These are phyloP conservation scores for Pythium sp. DNA, from an alignment of 352 stramenopile genomes.

Conservation along the genomic window DNA sequence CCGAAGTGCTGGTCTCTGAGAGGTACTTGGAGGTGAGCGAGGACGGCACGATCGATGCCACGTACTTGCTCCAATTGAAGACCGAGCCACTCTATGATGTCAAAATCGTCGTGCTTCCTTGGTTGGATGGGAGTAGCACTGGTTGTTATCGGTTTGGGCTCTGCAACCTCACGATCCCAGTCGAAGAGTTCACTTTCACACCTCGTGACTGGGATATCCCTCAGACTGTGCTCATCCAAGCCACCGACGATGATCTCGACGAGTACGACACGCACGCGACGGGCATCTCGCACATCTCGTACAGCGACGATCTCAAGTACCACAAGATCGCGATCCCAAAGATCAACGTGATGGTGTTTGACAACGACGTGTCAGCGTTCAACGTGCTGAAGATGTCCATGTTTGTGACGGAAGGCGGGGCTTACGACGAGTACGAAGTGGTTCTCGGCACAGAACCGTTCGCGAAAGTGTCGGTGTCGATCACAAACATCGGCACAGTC, in stretches of 20 bases:
- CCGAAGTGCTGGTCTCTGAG: slow-evolving; percentile 58
- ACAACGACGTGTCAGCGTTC: slow-evolving; percentile 65
- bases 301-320: slow-evolving; percentile 70
- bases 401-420: slow-evolving; percentile 43
- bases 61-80: slow-evolving; percentile 52
- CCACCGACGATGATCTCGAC: slow-evolving; percentile 66
- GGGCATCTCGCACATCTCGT: slow-evolving; percentile 67
- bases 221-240: slow-evolving; percentile 48
- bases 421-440: slow-evolving; percentile 46
- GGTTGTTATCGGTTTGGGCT: slow-evolving; percentile 71
- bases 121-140: slow-evolving; percentile 54
- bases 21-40: slow-evolving; percentile 53
- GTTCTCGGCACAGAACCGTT: slow-evolving; percentile 64
- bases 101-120: slow-evolving; percentile 59
- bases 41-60: slow-evolving; percentile 34
- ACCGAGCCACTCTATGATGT: slow-evolving; percentile 64
- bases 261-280: slow-evolving; percentile 62
- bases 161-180: slow-evolving; percentile 65
- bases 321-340: slow-evolving; percentile 53
- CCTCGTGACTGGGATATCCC: slow-evolving; percentile 59
- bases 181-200: slow-evolving; percentile 57
- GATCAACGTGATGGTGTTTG: slow-evolving; percentile 54
- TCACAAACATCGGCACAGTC: slow-evolving; percentile 47
- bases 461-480: slow-evolving; percentile 48
- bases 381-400: slow-evolving; percentile 38